Evolutionary conservation across 768 basidiomycete species (phyloP).

Genomic region (Leccinum ochraceum): DNA sequence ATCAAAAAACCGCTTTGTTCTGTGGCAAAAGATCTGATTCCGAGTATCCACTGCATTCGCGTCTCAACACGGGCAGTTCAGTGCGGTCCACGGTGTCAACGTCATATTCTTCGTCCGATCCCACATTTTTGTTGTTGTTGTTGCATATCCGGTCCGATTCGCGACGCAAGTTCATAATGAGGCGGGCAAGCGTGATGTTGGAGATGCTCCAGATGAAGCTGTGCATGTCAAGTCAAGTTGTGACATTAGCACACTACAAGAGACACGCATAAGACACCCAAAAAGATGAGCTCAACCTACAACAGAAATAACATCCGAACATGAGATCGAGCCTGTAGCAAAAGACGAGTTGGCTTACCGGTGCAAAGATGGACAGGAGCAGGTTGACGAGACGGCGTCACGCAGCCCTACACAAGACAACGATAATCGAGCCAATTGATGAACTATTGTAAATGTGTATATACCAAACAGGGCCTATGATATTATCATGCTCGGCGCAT

Average conservation of each 20-base stretch:
- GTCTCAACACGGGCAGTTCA: conserved; percentile 9
- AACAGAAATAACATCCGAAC: neutral
- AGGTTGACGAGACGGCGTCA: conserved; percentile 19
- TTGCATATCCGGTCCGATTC: neutral
- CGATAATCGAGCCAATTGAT: neutral
- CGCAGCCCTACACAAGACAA: conserved; percentile 12
- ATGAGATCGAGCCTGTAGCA: neutral
- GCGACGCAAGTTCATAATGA: conserved; percentile 37
- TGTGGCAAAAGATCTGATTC: neutral
- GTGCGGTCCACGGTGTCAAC: neutral
- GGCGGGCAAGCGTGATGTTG: conserved; percentile 35
- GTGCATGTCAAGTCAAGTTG: neutral
- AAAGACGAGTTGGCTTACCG: conserved; percentile 15
- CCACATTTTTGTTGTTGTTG: too few relatives aligned
- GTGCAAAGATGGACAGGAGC: conserved; percentile 21
- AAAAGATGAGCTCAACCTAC: conserved; percentile 23
- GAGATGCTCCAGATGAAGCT: conserved; percentile 31
- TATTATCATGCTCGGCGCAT: neutral
- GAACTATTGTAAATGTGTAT: neutral
- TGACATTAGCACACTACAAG: neutral
- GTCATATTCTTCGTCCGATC: too few relatives aligned
- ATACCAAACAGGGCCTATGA: conserved; percentile 25
- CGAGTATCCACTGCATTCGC: neutral
- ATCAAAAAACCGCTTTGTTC: neutral
- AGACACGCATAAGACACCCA: conserved; percentile 26